phyloP scores from a whole-genome alignment of 2,329 filamentous ascomycete genomes.

The Cryphonectria naterciae region DNA sequence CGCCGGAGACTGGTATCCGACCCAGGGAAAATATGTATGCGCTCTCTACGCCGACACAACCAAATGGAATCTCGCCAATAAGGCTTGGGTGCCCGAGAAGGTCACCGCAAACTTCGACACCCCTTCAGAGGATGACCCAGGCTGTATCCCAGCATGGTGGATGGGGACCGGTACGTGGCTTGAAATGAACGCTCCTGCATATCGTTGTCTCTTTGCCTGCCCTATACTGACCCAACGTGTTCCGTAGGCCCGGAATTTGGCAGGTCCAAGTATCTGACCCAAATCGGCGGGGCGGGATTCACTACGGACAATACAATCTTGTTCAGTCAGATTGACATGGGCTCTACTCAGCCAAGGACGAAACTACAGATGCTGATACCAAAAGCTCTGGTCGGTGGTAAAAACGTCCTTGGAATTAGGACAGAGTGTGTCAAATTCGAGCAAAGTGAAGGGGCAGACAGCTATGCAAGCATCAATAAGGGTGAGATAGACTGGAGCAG shows the following conservation, averaged over 20 bases:
- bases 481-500: slow-evolving; percentile 14
- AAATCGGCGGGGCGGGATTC: neutral
- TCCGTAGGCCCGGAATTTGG: neutral
- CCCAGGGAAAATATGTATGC: slow-evolving; percentile 12
- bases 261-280: neutral
- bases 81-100: slow-evolving; percentile 11
- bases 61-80: slow-evolving; percentile 14
- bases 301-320: neutral
- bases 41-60: slow-evolving; percentile 12
- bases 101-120: slow-evolving; percentile 1
- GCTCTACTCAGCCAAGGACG: neutral
- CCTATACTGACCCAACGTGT: neutral
- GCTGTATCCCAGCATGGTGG: slow-evolving; percentile 9
- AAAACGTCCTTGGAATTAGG: slow-evolving; percentile 1
- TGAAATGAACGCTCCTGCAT: neutral
- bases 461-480: slow-evolving; percentile 9
- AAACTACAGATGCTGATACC: slow-evolving; percentile 7
- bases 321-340: slow-evolving; percentile 1
- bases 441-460: slow-evolving; percentile 5
- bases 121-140: slow-evolving; percentile 3
- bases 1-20: slow-evolving; percentile 11
- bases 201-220: neutral
- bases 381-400: slow-evolving; percentile 1
- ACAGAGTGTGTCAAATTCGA: slow-evolving; percentile 14
- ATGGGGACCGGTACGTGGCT: neutral